Evolutionary conservation across 2,329 filamentous ascomycete species (phyloP).

Genomic region (Diaporthe destruens): DNA sequence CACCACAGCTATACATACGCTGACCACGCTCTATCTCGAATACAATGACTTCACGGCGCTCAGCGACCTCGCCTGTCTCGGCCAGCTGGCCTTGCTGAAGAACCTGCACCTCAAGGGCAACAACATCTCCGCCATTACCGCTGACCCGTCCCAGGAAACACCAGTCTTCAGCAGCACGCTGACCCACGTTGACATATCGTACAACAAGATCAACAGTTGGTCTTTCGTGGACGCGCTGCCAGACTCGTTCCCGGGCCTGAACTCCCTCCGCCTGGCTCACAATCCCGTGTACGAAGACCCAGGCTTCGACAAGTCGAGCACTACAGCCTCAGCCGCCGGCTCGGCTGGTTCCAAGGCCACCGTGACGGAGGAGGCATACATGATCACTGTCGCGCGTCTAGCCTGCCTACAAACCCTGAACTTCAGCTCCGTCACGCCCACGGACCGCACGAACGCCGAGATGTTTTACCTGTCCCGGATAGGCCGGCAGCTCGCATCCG

Average conservation of each 20-base stretch:
- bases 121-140: conserved; percentile 65
- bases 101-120: conserved; percentile 83
- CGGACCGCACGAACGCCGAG: conserved; percentile 88
- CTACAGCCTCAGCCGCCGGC: conserved; percentile 45
- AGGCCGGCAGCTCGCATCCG: conserved; percentile 76
- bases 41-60: conserved; percentile 76
- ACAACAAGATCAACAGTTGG: conserved; percentile 79
- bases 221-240: conserved; percentile 78
- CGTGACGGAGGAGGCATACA: conserved; percentile 84
- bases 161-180: conserved; percentile 67
- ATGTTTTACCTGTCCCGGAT: conserved; percentile 93
- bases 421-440: conserved; percentile 76
- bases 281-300: conserved; percentile 83
- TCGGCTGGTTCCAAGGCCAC: conserved; percentile 54
- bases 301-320: conserved; percentile 51
- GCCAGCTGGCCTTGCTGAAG: conserved; percentile 63
- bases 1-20: conserved; percentile 59
- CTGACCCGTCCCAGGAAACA: conserved; percentile 47
- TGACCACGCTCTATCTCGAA: conserved; percentile 77
- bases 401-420: conserved; percentile 77
- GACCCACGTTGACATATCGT: conserved; percentile 78
- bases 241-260: conserved; percentile 77
- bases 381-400: conserved; percentile 86
- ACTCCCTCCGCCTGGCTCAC: conserved; percentile 81
- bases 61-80: conserved; percentile 67